A percentile compares a stretch with the other conserved stretches of the same genome.
Conservation (phyloP, 2,329 filamentous ascomycete species). For the Arthrobotrys megalospora region DNA sequence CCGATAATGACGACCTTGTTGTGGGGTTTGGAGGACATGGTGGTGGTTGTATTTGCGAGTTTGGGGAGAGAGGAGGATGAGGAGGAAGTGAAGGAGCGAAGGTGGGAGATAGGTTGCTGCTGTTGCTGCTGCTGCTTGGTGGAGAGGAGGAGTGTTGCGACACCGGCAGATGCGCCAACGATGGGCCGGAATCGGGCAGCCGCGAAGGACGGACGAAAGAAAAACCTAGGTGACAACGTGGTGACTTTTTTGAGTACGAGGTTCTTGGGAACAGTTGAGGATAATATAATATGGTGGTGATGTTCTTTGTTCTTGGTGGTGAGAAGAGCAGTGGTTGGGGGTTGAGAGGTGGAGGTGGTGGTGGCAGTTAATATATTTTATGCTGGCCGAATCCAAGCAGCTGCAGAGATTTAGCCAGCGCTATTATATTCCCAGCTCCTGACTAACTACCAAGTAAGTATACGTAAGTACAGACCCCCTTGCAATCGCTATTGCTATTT, state of each 20-base stretch:
- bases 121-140: constrained; percentile 46
- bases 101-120: constrained; percentile 1
- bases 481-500: no score
- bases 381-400: constrained; percentile 3
- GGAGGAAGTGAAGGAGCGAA: constrained; percentile 15
- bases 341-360: constrained; percentile 25
- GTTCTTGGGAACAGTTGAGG: background rate
- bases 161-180: constrained; percentile 61
- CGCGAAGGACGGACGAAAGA: constrained; percentile 57
- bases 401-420: constrained; percentile 27
- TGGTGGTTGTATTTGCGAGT: constrained; percentile 65
- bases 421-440: background rate
- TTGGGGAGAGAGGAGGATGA: constrained; percentile 25
- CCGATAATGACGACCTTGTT: constrained; percentile 93
- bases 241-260: constrained; percentile 23
- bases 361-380: constrained; percentile 27
- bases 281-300: background rate
- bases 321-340: constrained; percentile 3
- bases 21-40: constrained; percentile 76
- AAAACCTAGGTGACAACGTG: constrained; percentile 63
- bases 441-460: no score
- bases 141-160: constrained; percentile 56
- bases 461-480: no score
- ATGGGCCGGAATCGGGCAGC: constrained; percentile 61
- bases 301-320: no score